Conservation (phyloP, 371 early-diverging fungal species). For the Mortierella sp. region DNA sequence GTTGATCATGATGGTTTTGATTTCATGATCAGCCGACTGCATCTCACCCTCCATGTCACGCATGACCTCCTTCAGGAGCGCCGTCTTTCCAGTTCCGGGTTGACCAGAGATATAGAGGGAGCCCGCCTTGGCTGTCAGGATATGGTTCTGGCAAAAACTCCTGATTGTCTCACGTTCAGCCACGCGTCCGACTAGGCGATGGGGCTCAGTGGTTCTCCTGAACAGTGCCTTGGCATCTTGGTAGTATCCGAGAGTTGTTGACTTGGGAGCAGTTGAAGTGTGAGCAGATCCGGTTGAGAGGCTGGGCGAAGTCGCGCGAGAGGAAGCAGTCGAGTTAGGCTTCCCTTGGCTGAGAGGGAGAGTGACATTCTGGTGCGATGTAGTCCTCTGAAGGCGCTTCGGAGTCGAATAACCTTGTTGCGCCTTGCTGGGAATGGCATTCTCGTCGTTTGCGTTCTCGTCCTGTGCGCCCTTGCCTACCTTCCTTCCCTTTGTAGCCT, state of each 20-base stretch:
- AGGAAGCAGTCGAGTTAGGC: neutral
- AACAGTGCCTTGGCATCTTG: constrained; percentile 74
- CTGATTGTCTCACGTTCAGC: constrained; percentile 73
- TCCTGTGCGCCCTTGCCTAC: neutral
- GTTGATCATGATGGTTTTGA: constrained; percentile 78
- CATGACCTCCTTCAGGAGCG: constrained; percentile 78
- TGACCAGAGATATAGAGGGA: constrained; percentile 92
- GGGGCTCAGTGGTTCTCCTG: constrained; percentile 73
- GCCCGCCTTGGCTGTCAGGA: constrained; percentile 57
- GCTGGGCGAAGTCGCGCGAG: neutral
- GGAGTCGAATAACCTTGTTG: constrained; percentile 31
- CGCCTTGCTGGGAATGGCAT: neutral
- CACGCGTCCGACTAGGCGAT: constrained; percentile 80
- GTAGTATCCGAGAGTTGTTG: constrained; percentile 34
- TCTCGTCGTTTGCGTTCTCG: constrained; percentile 26
- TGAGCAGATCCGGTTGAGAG: neutral
- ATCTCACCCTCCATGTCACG: constrained; percentile 58
- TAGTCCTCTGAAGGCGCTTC: constrained; percentile 27
- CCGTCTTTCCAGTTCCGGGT: constrained; percentile 98
- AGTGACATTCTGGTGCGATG: constrained; percentile 14
- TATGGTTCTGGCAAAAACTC: constrained; percentile 66
- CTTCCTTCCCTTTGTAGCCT: constrained; percentile 17
- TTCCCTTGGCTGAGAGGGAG: neutral
- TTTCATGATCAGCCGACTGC: constrained; percentile 46
- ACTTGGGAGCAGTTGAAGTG: neutral